Conservation (phyloP, 768 basidiomycete species). For the Scleroderma citrinum region DNA sequence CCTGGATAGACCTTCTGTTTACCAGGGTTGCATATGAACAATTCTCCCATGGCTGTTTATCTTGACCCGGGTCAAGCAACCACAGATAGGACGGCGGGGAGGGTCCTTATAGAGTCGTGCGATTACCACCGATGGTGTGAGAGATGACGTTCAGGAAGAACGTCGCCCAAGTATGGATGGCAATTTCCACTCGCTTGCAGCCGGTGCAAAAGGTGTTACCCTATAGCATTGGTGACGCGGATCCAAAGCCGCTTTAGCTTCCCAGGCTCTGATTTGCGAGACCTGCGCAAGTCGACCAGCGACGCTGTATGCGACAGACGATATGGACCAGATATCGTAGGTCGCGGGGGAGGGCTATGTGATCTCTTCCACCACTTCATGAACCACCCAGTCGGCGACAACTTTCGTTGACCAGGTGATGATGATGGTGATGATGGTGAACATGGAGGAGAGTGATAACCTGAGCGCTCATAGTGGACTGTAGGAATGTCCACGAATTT, state of each 20-base stretch:
- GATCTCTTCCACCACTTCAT: conserved; percentile 23
- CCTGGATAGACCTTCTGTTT: no score
- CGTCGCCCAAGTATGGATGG: neutral
- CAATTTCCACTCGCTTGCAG: neutral
- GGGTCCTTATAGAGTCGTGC: no score
- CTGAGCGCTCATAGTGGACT: conserved; percentile 39
- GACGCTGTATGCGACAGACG: conserved; percentile 25
- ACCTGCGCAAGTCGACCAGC: conserved; percentile 23
- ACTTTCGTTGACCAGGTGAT: conserved; percentile 5
- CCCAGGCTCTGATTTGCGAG: conserved; percentile 14
- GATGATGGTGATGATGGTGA: conserved; percentile 10
- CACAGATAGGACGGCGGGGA: no score
- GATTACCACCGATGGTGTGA: neutral
- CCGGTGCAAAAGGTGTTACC: conserved; percentile 8
- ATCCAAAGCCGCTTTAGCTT: conserved; percentile 26
- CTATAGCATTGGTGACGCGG: conserved; percentile 14
- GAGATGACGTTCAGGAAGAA: neutral
- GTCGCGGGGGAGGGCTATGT: conserved; percentile 16
- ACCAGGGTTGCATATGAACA: no score
- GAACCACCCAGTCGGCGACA: conserved; percentile 17
- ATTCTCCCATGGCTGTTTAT: no score
- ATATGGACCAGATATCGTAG: conserved; percentile 29
- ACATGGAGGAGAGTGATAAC: conserved; percentile 12
- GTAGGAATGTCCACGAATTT: conserved; percentile 67
- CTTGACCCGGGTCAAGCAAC: no score